phyloP scores from a whole-genome alignment of 2,329 filamentous ascomycete genomes.

The Leptosphaerulina australis region DNA sequence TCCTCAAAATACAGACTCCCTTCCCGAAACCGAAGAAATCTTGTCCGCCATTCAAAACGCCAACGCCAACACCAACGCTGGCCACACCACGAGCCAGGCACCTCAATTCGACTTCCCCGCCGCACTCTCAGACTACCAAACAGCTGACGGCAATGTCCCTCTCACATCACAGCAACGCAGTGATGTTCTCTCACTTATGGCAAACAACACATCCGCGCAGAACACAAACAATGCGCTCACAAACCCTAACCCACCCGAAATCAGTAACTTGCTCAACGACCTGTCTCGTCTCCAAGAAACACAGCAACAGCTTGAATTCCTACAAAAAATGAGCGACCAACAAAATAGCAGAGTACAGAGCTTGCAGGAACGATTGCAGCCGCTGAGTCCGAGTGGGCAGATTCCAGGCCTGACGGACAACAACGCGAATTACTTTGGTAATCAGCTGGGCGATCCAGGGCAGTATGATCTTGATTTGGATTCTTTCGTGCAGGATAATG shows the following conservation, averaged over 20 bases:
- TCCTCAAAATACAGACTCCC: constrained; percentile 40
- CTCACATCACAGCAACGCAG: constrained; percentile 56
- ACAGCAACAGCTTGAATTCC: constrained; percentile 75
- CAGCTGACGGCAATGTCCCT: constrained; percentile 53
- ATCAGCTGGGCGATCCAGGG: constrained; percentile 46
- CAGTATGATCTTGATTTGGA: constrained; percentile 60
- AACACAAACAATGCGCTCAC: constrained; percentile 63
- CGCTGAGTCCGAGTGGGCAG: constrained; percentile 77
- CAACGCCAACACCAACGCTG: constrained; percentile 53
- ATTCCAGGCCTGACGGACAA: constrained; percentile 68
- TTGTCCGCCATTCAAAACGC: constrained; percentile 57
- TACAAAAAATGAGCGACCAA: constrained; percentile 78
- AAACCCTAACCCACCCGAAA: constrained; percentile 60
- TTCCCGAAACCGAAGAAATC: constrained; percentile 55
- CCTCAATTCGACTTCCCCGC: constrained; percentile 55
- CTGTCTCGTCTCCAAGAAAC: constrained; percentile 71
- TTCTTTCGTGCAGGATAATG: constrained; percentile 62
- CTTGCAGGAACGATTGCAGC: constrained; percentile 74
- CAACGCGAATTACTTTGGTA: constrained; percentile 42
- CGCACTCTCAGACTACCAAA: constrained; percentile 56
- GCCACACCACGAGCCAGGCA: constrained; percentile 35
- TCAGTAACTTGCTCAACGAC: constrained; percentile 63
- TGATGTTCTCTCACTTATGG: constrained; percentile 56
- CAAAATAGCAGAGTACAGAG: constrained; percentile 79
- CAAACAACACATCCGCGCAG: constrained; percentile 51